Base-by-base conservation (phyloP, 768 basidiomycete species). In the Psilocybe sp. region DNA sequence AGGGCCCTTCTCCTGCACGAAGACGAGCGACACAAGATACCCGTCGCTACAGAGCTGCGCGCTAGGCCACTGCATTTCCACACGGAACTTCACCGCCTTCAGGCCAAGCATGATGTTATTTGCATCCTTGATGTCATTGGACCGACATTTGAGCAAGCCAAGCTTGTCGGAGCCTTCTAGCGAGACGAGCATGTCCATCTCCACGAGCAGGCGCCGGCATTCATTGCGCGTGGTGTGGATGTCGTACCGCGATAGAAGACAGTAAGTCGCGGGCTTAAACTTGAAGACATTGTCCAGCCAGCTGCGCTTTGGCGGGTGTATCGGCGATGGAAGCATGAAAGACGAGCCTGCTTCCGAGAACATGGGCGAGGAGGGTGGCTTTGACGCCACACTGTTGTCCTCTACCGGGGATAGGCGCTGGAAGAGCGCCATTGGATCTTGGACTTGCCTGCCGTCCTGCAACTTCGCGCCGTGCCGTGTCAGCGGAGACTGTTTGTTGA, bases 271-370 rank as follows among this genome's bases (percentile, higher is more conserved):
- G 0, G 89, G 83, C 60, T 87, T 91, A 72, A 92, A 85, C 63
- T 82, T 88, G 79, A 98, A 95, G 37, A 97, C 78, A 59, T 85
- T 89, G 39, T 84, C 83, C 53, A 99, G 81, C 96, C 95, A 98
- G 44, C 77, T 80, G 53, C 81, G 80, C 68, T 78, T 85, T 14
- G 81, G 79, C 20, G 71, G 69, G 48, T 49, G 54, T 38, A 58
- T 52, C 13, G 74, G 72, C 23, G 78, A 67, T 39, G 74, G 67
- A 3, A 75, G 69, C n/a, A 64, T 56, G 50, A 66, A 64, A 36
- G 66, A 67, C 23, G 72, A 71, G 12, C 66, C 59, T 15, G 73
- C 70, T 35, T 77, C 76, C 10, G 78, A 79, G 52, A 78, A 71
- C 16, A 72, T 71, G 4, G 76, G 76, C n/a, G 70, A 71, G 32